phyloP scores from a whole-genome alignment of 2,329 filamentous ascomycete species.

The Fusarium sp. region DNA sequence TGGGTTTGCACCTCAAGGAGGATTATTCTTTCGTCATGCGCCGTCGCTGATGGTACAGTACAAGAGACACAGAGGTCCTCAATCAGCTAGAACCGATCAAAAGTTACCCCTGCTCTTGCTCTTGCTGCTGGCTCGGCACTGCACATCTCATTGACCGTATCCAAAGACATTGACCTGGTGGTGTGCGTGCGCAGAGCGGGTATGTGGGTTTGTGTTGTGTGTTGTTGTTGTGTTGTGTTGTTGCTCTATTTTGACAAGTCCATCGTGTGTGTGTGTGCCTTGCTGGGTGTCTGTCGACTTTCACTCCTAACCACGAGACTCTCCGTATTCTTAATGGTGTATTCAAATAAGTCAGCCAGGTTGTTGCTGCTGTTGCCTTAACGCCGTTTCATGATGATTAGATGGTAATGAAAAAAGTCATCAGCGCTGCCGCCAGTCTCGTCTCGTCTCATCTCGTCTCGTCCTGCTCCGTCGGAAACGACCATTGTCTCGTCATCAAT shows the following conservation, averaged over 20 bases:
- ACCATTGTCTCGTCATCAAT: slow-evolving; percentile 11
- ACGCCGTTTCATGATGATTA: slow-evolving; percentile 38
- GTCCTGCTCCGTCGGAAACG: background rate
- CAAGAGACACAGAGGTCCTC: slow-evolving; percentile 13
- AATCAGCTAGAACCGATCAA: slow-evolving; percentile 20
- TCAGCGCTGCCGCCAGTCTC: slow-evolving; percentile 9
- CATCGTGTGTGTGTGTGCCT: slow-evolving; percentile 3
- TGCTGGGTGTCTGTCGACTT: slow-evolving; percentile 8
- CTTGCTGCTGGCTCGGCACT: slow-evolving; percentile 16
- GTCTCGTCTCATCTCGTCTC: background rate
- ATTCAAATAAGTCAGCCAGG: slow-evolving; percentile 18
- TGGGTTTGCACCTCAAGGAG: slow-evolving; percentile 37
- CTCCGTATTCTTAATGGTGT: slow-evolving; percentile 24
- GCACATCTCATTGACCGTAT: slow-evolving; percentile 16
- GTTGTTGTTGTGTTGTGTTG: background rate
- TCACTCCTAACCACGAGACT: slow-evolving; percentile 18
- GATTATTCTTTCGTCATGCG: slow-evolving; percentile 37
- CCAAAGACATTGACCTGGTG: slow-evolving; percentile 14
- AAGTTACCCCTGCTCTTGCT: slow-evolving; percentile 11
- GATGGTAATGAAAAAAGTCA: slow-evolving; percentile 29
- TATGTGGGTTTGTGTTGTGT: background rate
- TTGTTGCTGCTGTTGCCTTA: slow-evolving; percentile 13
- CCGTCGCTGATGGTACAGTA: slow-evolving; percentile 35
- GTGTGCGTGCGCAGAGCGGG: slow-evolving; percentile 18
- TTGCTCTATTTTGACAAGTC: slow-evolving; percentile 28